Conservation (phyloP, 202 grass and related monocot genomes). For the Cymbopogon flexuosus region DNA sequence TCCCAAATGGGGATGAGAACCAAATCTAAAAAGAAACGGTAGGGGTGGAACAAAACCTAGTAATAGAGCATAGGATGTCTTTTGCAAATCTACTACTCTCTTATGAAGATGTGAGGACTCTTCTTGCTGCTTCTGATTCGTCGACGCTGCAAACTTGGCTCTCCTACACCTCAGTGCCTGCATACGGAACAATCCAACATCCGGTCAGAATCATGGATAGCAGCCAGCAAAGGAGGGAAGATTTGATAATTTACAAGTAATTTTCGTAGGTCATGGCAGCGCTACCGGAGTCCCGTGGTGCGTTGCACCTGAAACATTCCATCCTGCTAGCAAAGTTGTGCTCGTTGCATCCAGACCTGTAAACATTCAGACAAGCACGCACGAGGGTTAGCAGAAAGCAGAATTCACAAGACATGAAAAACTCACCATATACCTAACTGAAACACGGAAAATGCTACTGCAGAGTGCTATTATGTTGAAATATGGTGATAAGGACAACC, state of each 20-base stretch:
- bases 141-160: constrained; percentile 1
- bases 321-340: constrained; percentile 97
- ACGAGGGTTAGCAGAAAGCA: neutral
- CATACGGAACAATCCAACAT: neutral
- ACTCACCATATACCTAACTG: neutral
- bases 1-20: constrained; percentile 36
- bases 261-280: constrained; percentile 45
- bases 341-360: constrained; percentile 93
- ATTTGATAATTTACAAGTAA: constrained; percentile 53
- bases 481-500: neutral
- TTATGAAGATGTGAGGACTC: constrained; percentile 28
- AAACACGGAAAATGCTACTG: neutral
- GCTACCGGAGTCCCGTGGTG: constrained; percentile 76
- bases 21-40: constrained; percentile 38
- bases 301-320: constrained; percentile 93
- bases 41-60: constrained; percentile 48
- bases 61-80: constrained; percentile 42
- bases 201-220: neutral
- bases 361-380: neutral
- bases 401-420: neutral
- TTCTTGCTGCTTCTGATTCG: constrained; percentile 31
- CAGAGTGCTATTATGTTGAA: neutral
- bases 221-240: neutral
- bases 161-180: constrained; percentile 52
- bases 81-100: constrained; percentile 45